Evolutionary conservation across 768 basidiomycete species (phyloP).

Genomic region (Crucibulum laeve): DNA sequence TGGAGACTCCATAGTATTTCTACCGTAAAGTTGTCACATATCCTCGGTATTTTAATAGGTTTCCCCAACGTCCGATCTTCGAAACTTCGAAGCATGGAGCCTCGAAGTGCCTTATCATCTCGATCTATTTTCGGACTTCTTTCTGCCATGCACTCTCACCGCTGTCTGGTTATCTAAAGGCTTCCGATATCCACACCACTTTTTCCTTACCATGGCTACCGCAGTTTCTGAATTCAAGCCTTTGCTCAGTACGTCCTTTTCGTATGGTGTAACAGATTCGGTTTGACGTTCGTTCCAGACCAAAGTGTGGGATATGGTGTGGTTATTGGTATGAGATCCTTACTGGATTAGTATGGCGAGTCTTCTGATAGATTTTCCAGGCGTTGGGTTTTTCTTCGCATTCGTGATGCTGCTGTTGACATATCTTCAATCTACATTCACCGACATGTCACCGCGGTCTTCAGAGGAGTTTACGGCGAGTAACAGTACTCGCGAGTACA

Average conservation of each 20-base stretch:
- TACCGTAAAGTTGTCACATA: no score
- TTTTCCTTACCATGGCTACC: neutral
- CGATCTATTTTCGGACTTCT: neutral
- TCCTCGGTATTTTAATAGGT: neutral
- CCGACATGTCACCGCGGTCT: constrained; percentile 37
- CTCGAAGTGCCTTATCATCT: neutral
- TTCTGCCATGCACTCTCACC: neutral
- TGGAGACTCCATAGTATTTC: no score
- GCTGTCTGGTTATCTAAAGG: neutral
- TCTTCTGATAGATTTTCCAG: constrained; percentile 14
- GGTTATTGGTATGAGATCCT: constrained; percentile 31
- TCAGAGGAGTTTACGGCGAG: constrained; percentile 48
- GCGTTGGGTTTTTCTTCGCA: constrained; percentile 49
- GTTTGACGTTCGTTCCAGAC: constrained; percentile 16
- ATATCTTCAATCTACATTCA: constrained; percentile 40
- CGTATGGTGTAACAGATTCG: neutral
- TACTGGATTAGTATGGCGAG: neutral
- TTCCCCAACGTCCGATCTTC: neutral
- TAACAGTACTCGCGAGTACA: neutral
- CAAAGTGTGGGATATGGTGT: constrained; percentile 47
- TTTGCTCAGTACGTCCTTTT: constrained; percentile 24
- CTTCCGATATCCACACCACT: neutral
- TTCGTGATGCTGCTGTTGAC: constrained; percentile 42
- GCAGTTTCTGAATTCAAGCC: constrained; percentile 32
- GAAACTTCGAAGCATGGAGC: neutral